These are phyloP conservation scores for Talaromyces borbonicus DNA, from an alignment of 495 filamentous ascomycete species.

Conservation along the genomic window DNA sequence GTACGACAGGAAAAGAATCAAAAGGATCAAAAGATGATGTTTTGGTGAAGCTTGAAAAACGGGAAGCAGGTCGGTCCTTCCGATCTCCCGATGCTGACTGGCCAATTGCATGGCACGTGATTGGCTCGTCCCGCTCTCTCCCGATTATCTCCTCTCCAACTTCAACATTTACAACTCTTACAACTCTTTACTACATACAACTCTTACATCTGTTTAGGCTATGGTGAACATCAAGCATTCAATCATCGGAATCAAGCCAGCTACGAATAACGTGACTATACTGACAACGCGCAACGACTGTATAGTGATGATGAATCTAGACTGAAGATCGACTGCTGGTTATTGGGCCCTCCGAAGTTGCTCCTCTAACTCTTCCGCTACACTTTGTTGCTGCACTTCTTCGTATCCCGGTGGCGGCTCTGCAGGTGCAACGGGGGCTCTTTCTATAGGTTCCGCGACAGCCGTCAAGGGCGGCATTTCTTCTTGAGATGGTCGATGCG, in stretches of 20 bases:
- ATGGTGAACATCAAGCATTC: too few species aligned
- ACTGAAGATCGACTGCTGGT: neutral
- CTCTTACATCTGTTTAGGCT: too few species aligned
- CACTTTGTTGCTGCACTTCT: conserved; percentile 71
- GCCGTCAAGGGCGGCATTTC: neutral
- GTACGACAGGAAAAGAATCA: neutral
- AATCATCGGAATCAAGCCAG: too few species aligned
- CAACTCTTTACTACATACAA: too few species aligned
- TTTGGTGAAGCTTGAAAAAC: conserved; percentile 9
- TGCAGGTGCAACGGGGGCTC: conserved; percentile 35
- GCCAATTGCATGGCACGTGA: conserved; percentile 37
- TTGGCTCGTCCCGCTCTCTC: conserved; percentile 19
- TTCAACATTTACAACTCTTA: too few species aligned
- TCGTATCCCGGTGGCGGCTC: conserved; percentile 93
- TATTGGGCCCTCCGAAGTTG: conserved; percentile 22
- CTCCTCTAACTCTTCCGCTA: conserved; percentile 52
- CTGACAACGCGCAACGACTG: too few species aligned
- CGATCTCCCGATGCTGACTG: conserved; percentile 27
- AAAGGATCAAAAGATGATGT: neutral
- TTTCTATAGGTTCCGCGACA: conserved; percentile 7
- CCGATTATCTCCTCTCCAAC: too few species aligned
- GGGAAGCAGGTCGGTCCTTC: conserved; percentile 5
- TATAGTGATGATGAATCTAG: neutral
- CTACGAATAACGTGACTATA: too few species aligned
- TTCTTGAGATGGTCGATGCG: conserved; percentile 3